A percentile compares a stretch with the other conserved stretches of the same genome.
Evolutionary conservation across 2,329 filamentous ascomycete species (phyloP).

Genomic region (Penicillium sp.): DNA sequence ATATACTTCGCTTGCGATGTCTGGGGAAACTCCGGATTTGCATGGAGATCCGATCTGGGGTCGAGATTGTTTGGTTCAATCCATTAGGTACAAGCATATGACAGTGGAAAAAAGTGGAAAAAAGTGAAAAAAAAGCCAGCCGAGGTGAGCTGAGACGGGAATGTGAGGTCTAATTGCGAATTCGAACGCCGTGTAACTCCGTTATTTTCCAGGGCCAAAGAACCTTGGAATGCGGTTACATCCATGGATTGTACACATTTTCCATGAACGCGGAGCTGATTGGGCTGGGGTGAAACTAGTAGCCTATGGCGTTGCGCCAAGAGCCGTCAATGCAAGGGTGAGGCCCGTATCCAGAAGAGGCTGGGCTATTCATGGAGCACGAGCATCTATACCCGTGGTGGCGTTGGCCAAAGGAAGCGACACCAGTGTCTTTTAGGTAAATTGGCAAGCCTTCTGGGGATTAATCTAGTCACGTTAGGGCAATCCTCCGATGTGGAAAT

Average conservation of each 20-base stretch:
- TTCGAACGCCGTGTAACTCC: not conserved
- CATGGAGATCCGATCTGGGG: not conserved
- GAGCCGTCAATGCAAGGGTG: constrained; percentile 1
- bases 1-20: not conserved
- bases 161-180: not conserved
- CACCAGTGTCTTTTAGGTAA: not conserved
- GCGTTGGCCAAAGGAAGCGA: not conserved
- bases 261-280: not conserved
- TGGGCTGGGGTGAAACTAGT: constrained; percentile 2
- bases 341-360: not conserved
- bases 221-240: not conserved
- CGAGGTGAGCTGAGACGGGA: constrained; percentile 1
- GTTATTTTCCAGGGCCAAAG: not conserved
- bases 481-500: constrained; percentile 5
- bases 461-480: not conserved
- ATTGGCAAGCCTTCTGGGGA: not conserved
- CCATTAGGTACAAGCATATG: not conserved
- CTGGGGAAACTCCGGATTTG: constrained; percentile 4
- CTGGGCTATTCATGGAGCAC: not conserved
- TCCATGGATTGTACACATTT: not conserved
- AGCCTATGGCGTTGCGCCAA: constrained; percentile 1
- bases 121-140: not conserved
- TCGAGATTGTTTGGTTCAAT: constrained; percentile 4
- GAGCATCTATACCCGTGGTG: not conserved
- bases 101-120: not conserved